Evolutionary conservation across 78 protist genomes (phyloP), one percentile per base, ranked within the genome.

Genomic region (Mastigamoeba balamuthi): DNA sequence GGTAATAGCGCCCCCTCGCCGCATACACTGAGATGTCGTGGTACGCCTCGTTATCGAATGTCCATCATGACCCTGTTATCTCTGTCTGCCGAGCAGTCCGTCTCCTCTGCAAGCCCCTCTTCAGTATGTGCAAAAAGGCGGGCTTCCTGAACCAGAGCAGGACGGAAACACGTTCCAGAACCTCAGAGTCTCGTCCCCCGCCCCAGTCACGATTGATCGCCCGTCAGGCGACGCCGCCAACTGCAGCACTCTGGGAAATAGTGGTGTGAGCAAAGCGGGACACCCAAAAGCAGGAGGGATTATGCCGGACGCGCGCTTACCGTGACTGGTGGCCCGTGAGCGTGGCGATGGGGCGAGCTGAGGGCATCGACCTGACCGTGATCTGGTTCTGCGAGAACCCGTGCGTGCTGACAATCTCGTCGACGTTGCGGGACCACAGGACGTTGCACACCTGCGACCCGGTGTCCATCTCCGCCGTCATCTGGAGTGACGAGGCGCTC

Each of bases 101-200:
- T n/a, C n/a, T n/a, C n/a, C n/a, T n/a, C n/a, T n/a, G n/a, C n/a
- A n/a, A n/a, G n/a, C n/a, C n/a, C n/a, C n/a, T n/a, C n/a, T n/a
- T n/a, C n/a, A n/a, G n/a, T n/a, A n/a, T n/a, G n/a, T n/a, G n/a
- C n/a, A n/a, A n/a, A n/a, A n/a, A n/a, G n/a, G n/a, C n/a, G n/a
- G n/a, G n/a, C n/a, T n/a, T n/a, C n/a, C n/a, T n/a, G n/a, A n/a
- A n/a, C n/a, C n/a, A n/a, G n/a, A n/a, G n/a, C n/a, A n/a, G n/a
- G 68, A n/a, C 3, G 88, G 88, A 30, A 91, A 91, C 5, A 88
- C 44, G 70, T 87, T 83, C 99, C 99, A 98, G 76, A 98, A 95
- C 33, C 99, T 92, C 29, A 98, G 90, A 6, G 98, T 95, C 80
- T 98, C 97, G 58, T 98, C 99, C 27, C 98, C 99, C 0, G 98